phyloP scores from a whole-genome alignment of 352 stramenopile genomes.

The Saprolegnia parasitica region DNA sequence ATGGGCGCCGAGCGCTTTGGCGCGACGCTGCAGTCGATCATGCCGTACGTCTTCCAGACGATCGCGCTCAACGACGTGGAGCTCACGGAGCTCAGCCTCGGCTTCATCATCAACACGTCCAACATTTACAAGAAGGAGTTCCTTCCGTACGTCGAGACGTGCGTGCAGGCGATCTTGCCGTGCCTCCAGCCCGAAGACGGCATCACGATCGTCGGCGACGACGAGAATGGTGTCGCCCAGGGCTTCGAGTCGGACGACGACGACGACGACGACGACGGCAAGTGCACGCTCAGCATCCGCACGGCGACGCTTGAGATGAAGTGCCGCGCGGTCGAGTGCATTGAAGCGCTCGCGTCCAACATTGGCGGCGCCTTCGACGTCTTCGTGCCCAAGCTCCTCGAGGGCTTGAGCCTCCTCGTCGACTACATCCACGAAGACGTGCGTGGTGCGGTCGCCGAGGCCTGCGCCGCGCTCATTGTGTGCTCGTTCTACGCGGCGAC shows the following conservation, averaged over 20 bases:
- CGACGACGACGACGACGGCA: slow-evolving; percentile 56
- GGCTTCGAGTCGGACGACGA: slow-evolving; percentile 76
- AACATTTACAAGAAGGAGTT: slow-evolving; percentile 98
- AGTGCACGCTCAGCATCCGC: slow-evolving; percentile 77
- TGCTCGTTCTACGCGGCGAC: slow-evolving; percentile 81
- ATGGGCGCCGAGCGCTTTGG: slow-evolving; percentile 94
- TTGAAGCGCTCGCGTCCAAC: slow-evolving; percentile 83
- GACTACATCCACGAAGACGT: slow-evolving; percentile 88
- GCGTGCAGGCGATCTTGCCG: slow-evolving; percentile 61
- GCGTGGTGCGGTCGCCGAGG: slow-evolving; percentile 70
- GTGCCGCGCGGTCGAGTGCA: slow-evolving; percentile 68
- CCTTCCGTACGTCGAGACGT: slow-evolving; percentile 85
- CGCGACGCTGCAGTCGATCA: slow-evolving; percentile 91
- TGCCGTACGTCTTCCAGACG: slow-evolving; percentile 93
- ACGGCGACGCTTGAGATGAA: slow-evolving; percentile 83
- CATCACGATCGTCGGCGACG: slow-evolving; percentile 55
- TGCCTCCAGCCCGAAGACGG: slow-evolving; percentile 74
- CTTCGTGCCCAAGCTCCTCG: slow-evolving; percentile 80
- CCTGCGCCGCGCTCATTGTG: slow-evolving; percentile 71
- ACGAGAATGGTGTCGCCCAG: slow-evolving; percentile 67
- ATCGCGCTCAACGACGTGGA: slow-evolving; percentile 92
- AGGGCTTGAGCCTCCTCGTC: slow-evolving; percentile 66
- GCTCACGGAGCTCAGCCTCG: slow-evolving; percentile 97
- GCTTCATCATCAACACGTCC: slow-evolving; percentile 97
- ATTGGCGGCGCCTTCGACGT: slow-evolving; percentile 71